A percentile compares a stretch with the other conserved stretches of the same genome.
Evolutionary conservation across 176 grass and related monocot genomes (phyloP).

Genomic region (Zizania latifolia): DNA sequence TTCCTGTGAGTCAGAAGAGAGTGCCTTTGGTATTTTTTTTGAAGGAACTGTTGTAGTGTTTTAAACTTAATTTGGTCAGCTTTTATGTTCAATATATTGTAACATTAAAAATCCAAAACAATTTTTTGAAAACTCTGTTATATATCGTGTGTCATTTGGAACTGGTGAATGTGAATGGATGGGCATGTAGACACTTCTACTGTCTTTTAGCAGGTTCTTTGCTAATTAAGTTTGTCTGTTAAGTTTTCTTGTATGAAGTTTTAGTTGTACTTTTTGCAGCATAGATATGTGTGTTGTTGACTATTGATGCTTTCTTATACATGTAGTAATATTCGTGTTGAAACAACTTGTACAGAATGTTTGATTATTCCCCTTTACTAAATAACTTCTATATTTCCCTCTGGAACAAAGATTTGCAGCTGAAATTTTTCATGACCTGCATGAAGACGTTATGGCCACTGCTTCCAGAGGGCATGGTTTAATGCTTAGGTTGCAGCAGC

Average conservation of each 20-base stretch:
- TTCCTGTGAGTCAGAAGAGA: not conserved
- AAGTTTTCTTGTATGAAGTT: not conserved
- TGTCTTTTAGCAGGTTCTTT: not conserved
- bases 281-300: not conserved
- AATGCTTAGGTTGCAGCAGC: slow-evolving; percentile 82
- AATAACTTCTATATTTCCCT: not conserved
- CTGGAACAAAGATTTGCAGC: slow-evolving; percentile 72
- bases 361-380: not conserved
- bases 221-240: not conserved
- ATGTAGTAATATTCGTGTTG: slow-evolving; percentile 1
- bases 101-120: too few species aligned
- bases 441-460: slow-evolving; percentile 85
- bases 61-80: not conserved
- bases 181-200: too few species aligned
- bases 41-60: not conserved
- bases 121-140: too few species aligned
- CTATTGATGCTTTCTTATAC: not conserved
- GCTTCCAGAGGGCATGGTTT: slow-evolving; percentile 85
- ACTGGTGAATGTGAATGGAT: not conserved
- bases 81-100: not conserved
- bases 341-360: not conserved
- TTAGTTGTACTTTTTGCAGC: not conserved
- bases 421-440: slow-evolving; percentile 93
- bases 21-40: not conserved
- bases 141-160: not conserved